Conservation (phyloP, 371 early-diverging fungal species). For the Circinella minor region DNA sequence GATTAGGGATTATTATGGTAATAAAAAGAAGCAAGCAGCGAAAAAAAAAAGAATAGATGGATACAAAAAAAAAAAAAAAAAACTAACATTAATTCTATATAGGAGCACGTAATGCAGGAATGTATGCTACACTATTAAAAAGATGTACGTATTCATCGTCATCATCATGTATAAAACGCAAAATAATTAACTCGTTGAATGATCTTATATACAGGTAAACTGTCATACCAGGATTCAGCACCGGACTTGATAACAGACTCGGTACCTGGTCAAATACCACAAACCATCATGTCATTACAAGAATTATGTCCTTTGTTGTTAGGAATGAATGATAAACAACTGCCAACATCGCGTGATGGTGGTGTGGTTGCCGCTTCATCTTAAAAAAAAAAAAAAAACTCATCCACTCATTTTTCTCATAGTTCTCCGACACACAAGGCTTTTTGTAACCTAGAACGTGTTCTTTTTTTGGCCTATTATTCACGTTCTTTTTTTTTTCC, state of each 20-base stretch:
- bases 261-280: slow-evolving; percentile 18
- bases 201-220: slow-evolving; percentile 21
- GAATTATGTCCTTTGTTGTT: slow-evolving; percentile 26
- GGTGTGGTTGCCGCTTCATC: background rate
- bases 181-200: background rate
- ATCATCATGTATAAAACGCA: background rate
- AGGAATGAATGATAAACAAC: background rate
- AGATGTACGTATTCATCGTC: slow-evolving; percentile 27
- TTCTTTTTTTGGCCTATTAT: too few species aligned
- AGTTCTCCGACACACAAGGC: background rate
- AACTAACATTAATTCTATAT: background rate
- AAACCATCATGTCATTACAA: slow-evolving; percentile 32
- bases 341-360: background rate
- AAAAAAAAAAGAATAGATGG: background rate
- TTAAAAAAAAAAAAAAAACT: background rate
- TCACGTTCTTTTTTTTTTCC: too few species aligned
- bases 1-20: slow-evolving; percentile 24
- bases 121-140: slow-evolving; percentile 42
- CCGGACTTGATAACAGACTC: slow-evolving; percentile 16
- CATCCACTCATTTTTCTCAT: background rate
- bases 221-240: slow-evolving; percentile 38
- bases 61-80: background rate
- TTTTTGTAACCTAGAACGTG: background rate
- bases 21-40: background rate
- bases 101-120: slow-evolving; percentile 45